A percentile compares a stretch with the other conserved stretches of the same genome.
phyloP scores from a whole-genome alignment of 2,329 filamentous ascomycete genomes.

The Kalmusia sp. region DNA sequence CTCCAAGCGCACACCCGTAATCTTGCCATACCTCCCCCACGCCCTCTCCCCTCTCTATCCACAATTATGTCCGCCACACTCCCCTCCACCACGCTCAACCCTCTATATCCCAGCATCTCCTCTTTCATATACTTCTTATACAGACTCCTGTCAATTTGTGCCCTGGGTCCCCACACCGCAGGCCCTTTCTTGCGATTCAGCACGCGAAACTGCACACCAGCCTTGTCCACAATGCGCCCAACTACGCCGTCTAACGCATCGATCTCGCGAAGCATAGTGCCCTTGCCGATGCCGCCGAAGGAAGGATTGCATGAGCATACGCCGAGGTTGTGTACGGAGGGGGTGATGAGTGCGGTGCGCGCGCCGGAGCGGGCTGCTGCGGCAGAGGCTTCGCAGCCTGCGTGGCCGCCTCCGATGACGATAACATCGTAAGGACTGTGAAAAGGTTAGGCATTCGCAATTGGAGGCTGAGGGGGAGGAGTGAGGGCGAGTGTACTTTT shows the following conservation, averaged over 20 bases:
- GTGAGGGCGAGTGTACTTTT: constrained; percentile 30
- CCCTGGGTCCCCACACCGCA: constrained; percentile 94
- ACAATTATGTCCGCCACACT: constrained; percentile 93
- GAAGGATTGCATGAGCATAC: constrained; percentile 97
- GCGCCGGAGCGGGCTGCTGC: constrained; percentile 90
- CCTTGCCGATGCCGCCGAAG: constrained; percentile 98
- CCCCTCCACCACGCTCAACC: constrained; percentile 80
- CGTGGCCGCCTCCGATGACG: constrained; percentile 94
- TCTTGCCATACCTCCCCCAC: constrained; percentile 68
- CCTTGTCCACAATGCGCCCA: constrained; percentile 88
- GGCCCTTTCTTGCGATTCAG: constrained; percentile 90
- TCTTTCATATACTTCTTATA: constrained; percentile 92
- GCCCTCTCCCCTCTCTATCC: constrained; percentile 58
- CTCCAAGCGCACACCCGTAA: constrained; percentile 85
- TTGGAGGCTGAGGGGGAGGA: not conserved
- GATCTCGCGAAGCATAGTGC: constrained; percentile 92
- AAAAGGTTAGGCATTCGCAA: constrained; percentile 19
- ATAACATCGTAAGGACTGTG: constrained; percentile 85
- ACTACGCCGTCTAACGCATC: constrained; percentile 93
- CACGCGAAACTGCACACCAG: constrained; percentile 91
- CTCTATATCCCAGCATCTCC: constrained; percentile 79
- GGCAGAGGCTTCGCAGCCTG: constrained; percentile 90
- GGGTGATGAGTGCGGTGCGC: constrained; percentile 87
- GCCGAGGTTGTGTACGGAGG: constrained; percentile 85
- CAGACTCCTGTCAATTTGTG: constrained; percentile 90